A percentile compares a stretch with the other conserved stretches of the same genome.
Evolutionary conservation across 768 basidiomycete genomes (phyloP).

Genomic region (Chalciporus piperatus): DNA sequence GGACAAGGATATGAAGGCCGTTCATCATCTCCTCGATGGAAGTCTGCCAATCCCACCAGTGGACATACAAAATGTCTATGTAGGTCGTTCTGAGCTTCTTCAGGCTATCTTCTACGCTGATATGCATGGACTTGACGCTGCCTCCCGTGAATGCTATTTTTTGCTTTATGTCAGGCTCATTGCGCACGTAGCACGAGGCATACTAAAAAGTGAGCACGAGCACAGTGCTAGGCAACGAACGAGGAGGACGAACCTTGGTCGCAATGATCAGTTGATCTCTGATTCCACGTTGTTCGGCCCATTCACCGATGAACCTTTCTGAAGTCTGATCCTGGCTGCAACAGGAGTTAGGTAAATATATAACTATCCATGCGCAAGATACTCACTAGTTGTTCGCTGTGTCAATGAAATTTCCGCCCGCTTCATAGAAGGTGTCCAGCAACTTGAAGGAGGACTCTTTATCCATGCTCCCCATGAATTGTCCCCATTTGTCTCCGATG

Average conservation of each 20-base stretch:
- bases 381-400: constrained; percentile 46
- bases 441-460: constrained; percentile 45
- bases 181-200: constrained; percentile 8
- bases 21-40: constrained; percentile 48
- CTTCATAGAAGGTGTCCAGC: constrained; percentile 42
- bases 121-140: constrained; percentile 32
- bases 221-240: too few relatives aligned
- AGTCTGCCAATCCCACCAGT: constrained; percentile 50
- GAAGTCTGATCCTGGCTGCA: constrained; percentile 51
- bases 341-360: not conserved
- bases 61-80: constrained; percentile 56
- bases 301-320: constrained; percentile 52
- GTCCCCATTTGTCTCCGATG: constrained; percentile 41
- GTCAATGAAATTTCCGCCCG: constrained; percentile 48
- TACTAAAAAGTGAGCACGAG: too few relatives aligned
- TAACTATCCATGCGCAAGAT: not conserved
- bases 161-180: constrained; percentile 14
- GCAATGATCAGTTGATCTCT: constrained; percentile 50
- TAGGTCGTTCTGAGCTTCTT: constrained; percentile 57
- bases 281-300: constrained; percentile 41
- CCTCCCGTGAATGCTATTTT: constrained; percentile 37
- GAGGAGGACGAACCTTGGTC: constrained; percentile 26
- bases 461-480: constrained; percentile 36
- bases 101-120: constrained; percentile 35
- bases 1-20: constrained; percentile 40